Conservation (phyloP, 2,329 filamentous ascomycete species). For the Colletotrichum higginsianum region DNA sequence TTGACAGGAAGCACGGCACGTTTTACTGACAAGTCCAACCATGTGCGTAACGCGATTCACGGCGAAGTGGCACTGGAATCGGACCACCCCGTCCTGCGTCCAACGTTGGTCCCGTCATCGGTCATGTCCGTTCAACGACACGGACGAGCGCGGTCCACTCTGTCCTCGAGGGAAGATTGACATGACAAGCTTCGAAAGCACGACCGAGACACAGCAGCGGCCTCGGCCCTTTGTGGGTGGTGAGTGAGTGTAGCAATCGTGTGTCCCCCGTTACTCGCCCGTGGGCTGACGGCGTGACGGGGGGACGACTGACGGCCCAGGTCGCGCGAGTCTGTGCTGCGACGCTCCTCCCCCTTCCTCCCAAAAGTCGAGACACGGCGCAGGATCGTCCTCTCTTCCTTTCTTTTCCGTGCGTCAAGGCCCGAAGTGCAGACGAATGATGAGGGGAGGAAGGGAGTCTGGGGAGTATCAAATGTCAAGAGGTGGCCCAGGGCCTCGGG, state of each 20-base stretch:
- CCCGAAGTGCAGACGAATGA: constrained; percentile 18
- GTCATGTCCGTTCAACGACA: background rate
- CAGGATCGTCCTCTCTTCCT: background rate
- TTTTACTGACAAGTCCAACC: too few relatives aligned
- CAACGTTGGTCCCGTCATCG: constrained; percentile 10
- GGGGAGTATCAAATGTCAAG: constrained; percentile 5
- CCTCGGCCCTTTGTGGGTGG: constrained; percentile 14
- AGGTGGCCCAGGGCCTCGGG: constrained; percentile 25
- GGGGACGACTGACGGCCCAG: background rate
- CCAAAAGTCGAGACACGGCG: constrained; percentile 15
- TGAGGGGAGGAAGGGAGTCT: too few relatives aligned
- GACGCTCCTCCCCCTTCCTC: background rate
- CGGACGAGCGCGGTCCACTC: constrained; percentile 6
- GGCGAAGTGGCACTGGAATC: too few relatives aligned
- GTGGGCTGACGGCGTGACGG: constrained; percentile 18
- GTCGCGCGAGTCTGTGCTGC: background rate
- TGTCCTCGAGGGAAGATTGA: background rate
- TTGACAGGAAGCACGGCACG: too few relatives aligned
- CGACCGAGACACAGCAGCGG: constrained; percentile 13
- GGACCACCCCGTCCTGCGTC: too few relatives aligned
- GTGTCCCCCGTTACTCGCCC: background rate
- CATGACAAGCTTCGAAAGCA: background rate
- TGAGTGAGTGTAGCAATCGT: too few relatives aligned
- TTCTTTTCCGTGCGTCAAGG: constrained; percentile 3
- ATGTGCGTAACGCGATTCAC: too few relatives aligned